Conservation (phyloP, 768 basidiomycete species). For the Cyclocybe cylindracea region DNA sequence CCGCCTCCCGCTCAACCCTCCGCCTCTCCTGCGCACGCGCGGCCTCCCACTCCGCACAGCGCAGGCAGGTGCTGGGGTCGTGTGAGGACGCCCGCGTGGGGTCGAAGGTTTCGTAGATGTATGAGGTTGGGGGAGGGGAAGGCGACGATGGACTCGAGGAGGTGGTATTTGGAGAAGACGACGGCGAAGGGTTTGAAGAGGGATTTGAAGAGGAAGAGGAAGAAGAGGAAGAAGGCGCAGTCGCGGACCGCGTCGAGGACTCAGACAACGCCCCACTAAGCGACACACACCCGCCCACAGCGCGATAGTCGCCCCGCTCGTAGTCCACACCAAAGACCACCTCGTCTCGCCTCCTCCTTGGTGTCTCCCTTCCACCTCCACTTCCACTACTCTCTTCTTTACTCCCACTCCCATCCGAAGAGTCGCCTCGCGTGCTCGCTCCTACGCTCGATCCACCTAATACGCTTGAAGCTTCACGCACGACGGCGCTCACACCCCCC, state of each 20-base stretch:
- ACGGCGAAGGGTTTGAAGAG: background rate
- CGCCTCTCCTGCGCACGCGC: slow-evolving; percentile 5
- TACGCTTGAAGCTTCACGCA: too few species aligned
- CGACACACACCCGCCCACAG: background rate
- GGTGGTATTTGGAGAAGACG: too few species aligned
- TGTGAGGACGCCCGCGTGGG: background rate
- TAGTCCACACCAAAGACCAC: slow-evolving; percentile 6
- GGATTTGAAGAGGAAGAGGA: background rate
- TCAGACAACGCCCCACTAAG: background rate
- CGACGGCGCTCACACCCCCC: slow-evolving; percentile 16
- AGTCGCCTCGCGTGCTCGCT: background rate
- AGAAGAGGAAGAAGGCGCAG: background rate
- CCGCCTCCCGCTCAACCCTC: slow-evolving; percentile 11
- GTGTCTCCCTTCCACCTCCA: background rate
- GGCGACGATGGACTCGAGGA: too few species aligned
- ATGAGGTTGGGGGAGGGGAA: too few species aligned
- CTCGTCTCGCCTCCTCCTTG: slow-evolving; percentile 5
- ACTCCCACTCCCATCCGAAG: background rate
- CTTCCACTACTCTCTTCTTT: background rate
- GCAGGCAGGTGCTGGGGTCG: background rate
- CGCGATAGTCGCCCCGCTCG: background rate
- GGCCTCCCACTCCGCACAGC: background rate
- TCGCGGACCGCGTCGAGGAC: background rate
- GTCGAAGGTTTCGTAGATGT: background rate
- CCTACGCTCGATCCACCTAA: too few species aligned